phyloP scores from a whole-genome alignment of 352 stramenopile species.

The Globisporangium nodosum region DNA sequence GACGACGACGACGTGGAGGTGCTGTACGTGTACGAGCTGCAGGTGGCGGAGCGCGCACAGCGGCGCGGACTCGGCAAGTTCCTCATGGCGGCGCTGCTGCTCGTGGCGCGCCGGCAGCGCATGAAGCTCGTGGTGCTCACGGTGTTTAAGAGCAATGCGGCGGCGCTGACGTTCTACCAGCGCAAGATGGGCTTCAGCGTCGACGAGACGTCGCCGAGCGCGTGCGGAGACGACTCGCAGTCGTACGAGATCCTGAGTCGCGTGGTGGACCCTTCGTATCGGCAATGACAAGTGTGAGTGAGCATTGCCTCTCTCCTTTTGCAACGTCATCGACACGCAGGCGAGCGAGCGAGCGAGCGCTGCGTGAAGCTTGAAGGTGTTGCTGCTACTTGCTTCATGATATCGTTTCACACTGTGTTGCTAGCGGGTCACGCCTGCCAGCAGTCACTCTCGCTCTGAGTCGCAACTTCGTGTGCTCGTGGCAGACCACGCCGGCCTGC shows the following conservation, averaged over 20 bases:
- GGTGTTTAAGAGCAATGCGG: constrained; percentile 89
- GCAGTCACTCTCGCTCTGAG: neutral
- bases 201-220: constrained; percentile 88
- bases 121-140: constrained; percentile 93
- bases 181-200: constrained; percentile 82
- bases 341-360: too few relatives aligned
- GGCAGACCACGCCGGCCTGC: neutral
- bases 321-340: too few relatives aligned
- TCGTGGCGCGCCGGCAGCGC: constrained; percentile 62
- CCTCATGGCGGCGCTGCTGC: constrained; percentile 88
- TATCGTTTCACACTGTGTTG: neutral
- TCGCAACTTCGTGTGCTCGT: neutral
- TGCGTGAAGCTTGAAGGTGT: neutral
- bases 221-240: constrained; percentile 56
- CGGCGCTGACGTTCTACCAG: constrained; percentile 89
- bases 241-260: constrained; percentile 88
- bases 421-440: neutral
- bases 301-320: neutral
- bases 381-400: neutral
- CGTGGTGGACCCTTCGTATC: constrained; percentile 20
- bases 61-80: constrained; percentile 83
- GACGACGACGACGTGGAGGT: constrained; percentile 87
- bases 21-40: constrained; percentile 94
- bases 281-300: constrained; percentile 1
- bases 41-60: constrained; percentile 63